Base-by-base conservation (phyloP, 2,329 filamentous ascomycete species). In the Talaromyces funiculosus region DNA sequence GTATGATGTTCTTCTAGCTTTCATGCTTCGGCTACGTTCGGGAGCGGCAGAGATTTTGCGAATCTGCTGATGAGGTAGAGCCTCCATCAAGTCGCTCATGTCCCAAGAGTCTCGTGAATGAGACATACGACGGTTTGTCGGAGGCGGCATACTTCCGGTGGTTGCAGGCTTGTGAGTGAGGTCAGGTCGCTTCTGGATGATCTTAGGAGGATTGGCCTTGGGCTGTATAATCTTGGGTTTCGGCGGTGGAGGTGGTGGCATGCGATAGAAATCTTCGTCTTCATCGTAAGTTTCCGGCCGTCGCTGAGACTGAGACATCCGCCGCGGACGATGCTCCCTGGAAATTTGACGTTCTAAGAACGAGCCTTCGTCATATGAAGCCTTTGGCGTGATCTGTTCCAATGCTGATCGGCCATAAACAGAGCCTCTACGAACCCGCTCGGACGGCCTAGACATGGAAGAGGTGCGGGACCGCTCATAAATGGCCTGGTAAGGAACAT, bases 201-300 rank as follows among this genome's bases (percentile, higher is more conserved):
- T 71, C 29, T 74, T 71, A 65, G 59, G 31, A 66, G 61, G 43
- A 47, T 47, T 55, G 63, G 57, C 58, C 70, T 74, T 20, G 33
- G 66, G 40, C 55, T 51, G 47, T 18, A 51, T 20, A 18, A 51
- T 18, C 56, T 69, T 67, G 9, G 64, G 58, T 16, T 58, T 24
- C 3, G 67, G 64, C 26, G 64, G 59, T 4, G 71, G 70, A n/a
- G 76, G 75, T 5, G 74, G 77, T 47, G 75, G 75, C 74, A 78
- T 77, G 56, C 67, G 72, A 62, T 77, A 75, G 57, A 69, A 77
- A 51, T 78, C 77, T 59, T 78, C 76, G 45, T 75, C 74, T 16
- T 66, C 69, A 10, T 71, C 68, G 53, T 67, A 69, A 12, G 38
- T 29, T 45, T 61, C 60, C 20, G 38, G 54, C 3, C 54, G 60